Conservation (phyloP, 306 rosid genomes). For the Ormosia emarginata region DNA sequence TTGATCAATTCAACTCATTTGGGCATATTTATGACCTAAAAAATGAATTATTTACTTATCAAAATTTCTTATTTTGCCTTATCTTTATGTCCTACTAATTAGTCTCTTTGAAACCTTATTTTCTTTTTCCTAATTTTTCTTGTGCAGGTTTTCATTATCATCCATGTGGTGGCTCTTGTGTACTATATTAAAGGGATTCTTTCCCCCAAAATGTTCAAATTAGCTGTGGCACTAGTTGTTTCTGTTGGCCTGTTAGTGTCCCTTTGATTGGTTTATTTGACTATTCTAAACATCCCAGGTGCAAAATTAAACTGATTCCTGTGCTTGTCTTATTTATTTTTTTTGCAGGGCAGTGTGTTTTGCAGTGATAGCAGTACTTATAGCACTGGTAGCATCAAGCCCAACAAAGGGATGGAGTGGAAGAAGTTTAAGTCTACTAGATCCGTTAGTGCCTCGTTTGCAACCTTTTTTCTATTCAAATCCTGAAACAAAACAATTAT, state of each 20-base stretch:
- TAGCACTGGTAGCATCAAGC: slow-evolving; percentile 95
- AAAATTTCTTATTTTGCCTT: not conserved
- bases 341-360: slow-evolving; percentile 71
- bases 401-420: slow-evolving; percentile 99
- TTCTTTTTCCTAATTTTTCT: slow-evolving; percentile 23
- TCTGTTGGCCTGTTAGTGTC: slow-evolving; percentile 83
- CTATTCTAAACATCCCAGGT: slow-evolving; percentile 6
- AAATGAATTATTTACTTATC: not conserved
- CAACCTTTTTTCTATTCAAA: slow-evolving; percentile 23
- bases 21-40: not conserved
- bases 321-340: slow-evolving; percentile 27
- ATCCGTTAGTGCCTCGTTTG: slow-evolving; percentile 69
- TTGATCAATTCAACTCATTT: not conserved
- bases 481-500: not conserved
- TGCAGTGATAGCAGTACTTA: slow-evolving; percentile 72
- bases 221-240: slow-evolving; percentile 78
- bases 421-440: slow-evolving; percentile 91
- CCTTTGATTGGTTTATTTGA: slow-evolving; percentile 17
- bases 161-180: slow-evolving; percentile 97
- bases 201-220: slow-evolving; percentile 89
- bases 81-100: not conserved
- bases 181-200: slow-evolving; percentile 88
- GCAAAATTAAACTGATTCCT: slow-evolving; percentile 25
- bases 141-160: slow-evolving; percentile 83
- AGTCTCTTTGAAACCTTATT: slow-evolving; percentile 24